Evolutionary conservation across 1,284 basidiomycete genomes (phyloP).

Genomic region (Sanghuangporus weigelae): DNA sequence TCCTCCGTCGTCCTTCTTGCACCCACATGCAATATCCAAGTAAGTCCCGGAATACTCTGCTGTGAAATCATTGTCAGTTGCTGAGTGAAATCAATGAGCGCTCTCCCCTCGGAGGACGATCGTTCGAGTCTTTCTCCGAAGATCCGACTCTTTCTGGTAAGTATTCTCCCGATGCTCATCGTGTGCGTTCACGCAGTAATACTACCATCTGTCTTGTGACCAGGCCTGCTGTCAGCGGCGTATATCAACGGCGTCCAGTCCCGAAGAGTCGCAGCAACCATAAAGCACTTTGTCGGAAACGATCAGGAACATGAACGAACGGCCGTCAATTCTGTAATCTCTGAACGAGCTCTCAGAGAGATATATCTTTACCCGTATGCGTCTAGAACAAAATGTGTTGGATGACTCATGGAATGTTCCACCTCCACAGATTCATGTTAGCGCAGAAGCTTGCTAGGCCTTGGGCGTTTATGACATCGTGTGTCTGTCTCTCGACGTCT

Average conservation of each 20-base stretch:
- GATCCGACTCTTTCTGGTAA: conserved; percentile 58
- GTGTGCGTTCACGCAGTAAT: not conserved
- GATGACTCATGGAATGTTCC: not conserved
- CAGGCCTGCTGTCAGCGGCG: conserved; percentile 54
- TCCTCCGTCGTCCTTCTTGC: conserved; percentile 58
- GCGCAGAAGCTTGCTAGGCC: conserved; percentile 56
- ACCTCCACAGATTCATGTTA: conserved; percentile 49
- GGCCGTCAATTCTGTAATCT: conserved; percentile 56
- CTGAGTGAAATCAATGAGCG: conserved; percentile 52
- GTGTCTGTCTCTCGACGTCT: conserved; percentile 17
- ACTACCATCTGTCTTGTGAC: not conserved
- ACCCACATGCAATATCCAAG: conserved; percentile 43
- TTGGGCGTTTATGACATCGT: conserved; percentile 63
- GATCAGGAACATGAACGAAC: conserved; percentile 66
- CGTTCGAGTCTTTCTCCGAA: conserved; percentile 70
- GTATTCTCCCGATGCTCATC: not conserved
- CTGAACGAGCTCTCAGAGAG: conserved; percentile 60
- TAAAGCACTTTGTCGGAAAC: conserved; percentile 52
- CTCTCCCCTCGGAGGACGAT: conserved; percentile 52
- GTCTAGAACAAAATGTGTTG: not conserved
- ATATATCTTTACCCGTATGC: conserved; percentile 66
- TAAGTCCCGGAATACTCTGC: not conserved
- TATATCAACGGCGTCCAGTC: conserved; percentile 65
- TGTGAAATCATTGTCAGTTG: not conserved
- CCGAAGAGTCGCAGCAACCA: conserved; percentile 54